Base-by-base conservation (phyloP, 1,139 yeast species). In the Yamadazyma spencermartinsiae region DNA sequence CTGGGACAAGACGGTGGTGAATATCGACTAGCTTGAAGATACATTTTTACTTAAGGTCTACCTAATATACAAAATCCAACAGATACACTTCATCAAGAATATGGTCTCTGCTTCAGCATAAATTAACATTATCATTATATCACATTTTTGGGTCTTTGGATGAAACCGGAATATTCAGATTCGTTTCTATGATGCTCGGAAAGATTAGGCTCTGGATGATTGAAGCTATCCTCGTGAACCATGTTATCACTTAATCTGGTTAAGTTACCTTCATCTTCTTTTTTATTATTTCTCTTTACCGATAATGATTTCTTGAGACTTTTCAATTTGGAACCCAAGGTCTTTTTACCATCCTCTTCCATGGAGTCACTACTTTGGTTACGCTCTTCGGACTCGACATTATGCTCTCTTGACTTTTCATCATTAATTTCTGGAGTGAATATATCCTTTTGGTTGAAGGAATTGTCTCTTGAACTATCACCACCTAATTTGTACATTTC, bases 401-500 rank as follows among this genome's bases (percentile, higher is more conserved):
- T 38, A 18, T 31, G 8, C 5, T 45, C 51, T 33, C 37, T 41
- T 6, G 51, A 44, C 25, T 52, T 49, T 17, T 53, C 53, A 16
- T 51, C 48, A 3, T 49, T 50, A 6, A 56, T 37, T 3, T 61
- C 55, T 2, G 65, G 65, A 15, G 65, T 57, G 21, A 56, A 52
- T 33, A 58, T 49, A 39, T 59, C 59, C 6, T 35, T 37, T 32
- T 34, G 34, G n/a, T 31, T 36, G 20, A 36, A 30, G 11, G 46
- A 40, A 23, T 38, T 38, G 2, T 42, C 40, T 19, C 41, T 43
- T 4, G 53, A 38, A 30, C 44, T 40, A 29, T 46, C 44, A n/a
- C 43, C 51, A 41, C 70, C 72, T 49, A 79, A 60, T 41, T 74
- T 68, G 54, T 72, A 74, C 72, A 80, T 79, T 54, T 81, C 82